Evolutionary conservation across 1,284 basidiomycete species (phyloP).

Genomic region (Ustanciosporium gigantosporum): DNA sequence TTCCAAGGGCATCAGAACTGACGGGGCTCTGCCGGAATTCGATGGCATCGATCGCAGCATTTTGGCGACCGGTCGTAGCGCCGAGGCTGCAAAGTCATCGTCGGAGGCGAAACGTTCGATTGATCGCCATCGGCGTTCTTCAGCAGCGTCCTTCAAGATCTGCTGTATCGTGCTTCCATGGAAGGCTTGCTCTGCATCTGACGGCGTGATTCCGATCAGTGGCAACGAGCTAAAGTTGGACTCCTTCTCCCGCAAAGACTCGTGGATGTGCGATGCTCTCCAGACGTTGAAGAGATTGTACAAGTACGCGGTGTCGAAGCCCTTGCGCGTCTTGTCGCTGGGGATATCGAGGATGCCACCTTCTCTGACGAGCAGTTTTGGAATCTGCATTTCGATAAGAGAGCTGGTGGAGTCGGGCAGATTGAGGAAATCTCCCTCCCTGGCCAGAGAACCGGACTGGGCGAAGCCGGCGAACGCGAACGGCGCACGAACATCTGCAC

Average conservation of each 20-base stretch:
- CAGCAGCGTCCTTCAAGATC: conserved; percentile 64
- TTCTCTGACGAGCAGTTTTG: conserved; percentile 76
- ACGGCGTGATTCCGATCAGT: conserved; percentile 69
- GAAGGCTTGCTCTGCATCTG: conserved; percentile 69
- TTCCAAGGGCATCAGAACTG: conserved; percentile 67
- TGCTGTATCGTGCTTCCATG: conserved; percentile 67
- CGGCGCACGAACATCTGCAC: conserved; percentile 91
- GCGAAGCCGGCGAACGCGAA: conserved; percentile 86
- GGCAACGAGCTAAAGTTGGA: conserved; percentile 76
- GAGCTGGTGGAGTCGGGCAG: conserved; percentile 82
- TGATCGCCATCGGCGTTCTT: conserved; percentile 31
- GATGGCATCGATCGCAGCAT: conserved; percentile 58
- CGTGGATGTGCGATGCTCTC: conserved; percentile 78
- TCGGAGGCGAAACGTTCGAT: conserved; percentile 64
- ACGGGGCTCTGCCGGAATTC: conserved; percentile 46
- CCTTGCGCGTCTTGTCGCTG: conserved; percentile 67
- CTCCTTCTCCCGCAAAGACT: conserved; percentile 69
- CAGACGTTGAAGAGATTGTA: conserved; percentile 86
- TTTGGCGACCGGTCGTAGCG: conserved; percentile 59
- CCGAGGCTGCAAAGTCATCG: conserved; percentile 66
- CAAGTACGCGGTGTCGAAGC: conserved; percentile 70
- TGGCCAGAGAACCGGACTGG: conserved; percentile 75
- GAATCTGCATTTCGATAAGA: conserved; percentile 79
- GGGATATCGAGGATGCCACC: conserved; percentile 77
- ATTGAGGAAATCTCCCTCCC: conserved; percentile 82